Conservation (phyloP, 306 rosid genomes). For the Malus asiatica region DNA sequence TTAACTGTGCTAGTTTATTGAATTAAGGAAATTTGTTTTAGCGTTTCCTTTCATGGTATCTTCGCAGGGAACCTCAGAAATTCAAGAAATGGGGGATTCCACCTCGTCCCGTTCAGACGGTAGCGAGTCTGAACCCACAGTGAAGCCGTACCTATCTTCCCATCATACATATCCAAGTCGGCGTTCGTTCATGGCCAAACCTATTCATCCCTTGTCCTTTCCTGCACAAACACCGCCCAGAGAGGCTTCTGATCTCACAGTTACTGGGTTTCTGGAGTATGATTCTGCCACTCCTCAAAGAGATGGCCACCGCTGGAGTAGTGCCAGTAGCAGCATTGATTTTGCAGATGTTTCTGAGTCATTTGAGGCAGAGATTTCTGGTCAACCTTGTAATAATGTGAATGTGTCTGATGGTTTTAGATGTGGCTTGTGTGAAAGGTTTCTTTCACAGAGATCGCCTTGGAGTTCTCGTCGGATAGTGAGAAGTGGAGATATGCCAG, state of each 20-base stretch:
- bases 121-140: constrained; percentile 56
- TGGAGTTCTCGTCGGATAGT: constrained; percentile 84
- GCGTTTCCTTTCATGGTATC: constrained; percentile 5
- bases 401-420: constrained; percentile 46
- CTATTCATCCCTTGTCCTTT: constrained; percentile 67
- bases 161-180: constrained; percentile 46
- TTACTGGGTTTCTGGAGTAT: constrained; percentile 40
- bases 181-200: constrained; percentile 77
- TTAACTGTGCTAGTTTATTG: not conserved
- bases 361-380: constrained; percentile 52
- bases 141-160: constrained; percentile 47
- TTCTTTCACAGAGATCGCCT: constrained; percentile 73
- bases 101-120: constrained; percentile 59
- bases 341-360: constrained; percentile 64
- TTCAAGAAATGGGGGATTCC: constrained; percentile 45
- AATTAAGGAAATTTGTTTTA: not conserved
- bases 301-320: constrained; percentile 61
- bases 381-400: constrained; percentile 18
- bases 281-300: constrained; percentile 49
- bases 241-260: constrained; percentile 42
- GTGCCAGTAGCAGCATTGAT: constrained; percentile 74
- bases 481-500: constrained; percentile 86
- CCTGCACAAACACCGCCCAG: constrained; percentile 36
- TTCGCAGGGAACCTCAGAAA: constrained; percentile 72
- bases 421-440: constrained; percentile 70